Evolutionary conservation across 352 stramenopile genomes (phyloP), one percentile per base, ranked within the genome.

Genomic region (Blastocystis sp.): DNA sequence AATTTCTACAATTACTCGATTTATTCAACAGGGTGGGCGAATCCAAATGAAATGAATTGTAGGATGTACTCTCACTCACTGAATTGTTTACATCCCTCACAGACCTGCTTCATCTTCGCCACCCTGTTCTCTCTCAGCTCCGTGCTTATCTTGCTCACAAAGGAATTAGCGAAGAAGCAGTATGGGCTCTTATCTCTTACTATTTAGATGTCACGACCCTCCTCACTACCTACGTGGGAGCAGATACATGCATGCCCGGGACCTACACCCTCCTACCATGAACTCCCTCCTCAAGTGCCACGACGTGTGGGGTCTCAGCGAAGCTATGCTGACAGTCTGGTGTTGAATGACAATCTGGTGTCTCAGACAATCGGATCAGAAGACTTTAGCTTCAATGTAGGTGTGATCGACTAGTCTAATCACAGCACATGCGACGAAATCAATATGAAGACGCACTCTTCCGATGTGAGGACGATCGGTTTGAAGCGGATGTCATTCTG

Each of bases 361-460:
- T 98, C 94, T 44, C 93, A 99, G 11, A 97, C 97, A 27, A 97
- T 98, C 22, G 97, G 97, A 24, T 98, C 94, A 91, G 97, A 99
- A 91, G 97, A 99, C 89, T 98, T 98, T 88, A 98, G 94, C n/a
- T 97, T 96, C 90, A 97, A 96, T 40, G 87, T 76, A n/a, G 13
- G 44, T 4, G 15, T 24, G 1, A 24, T n/a, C 7, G 4, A 17
- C 3, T 5, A 17, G 44, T 13, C 35, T 11, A 24, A 24, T 24
- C 94, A 75, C 91, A 94, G 92, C 97, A 98, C 90, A 98, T 99
- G 95, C 95, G 97, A 48, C 97, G 98, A 87, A 99, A 99, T 90
- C 95, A 98, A 84, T 98, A 98, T 90, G 97, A 99, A 90, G 97
- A 99, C 90, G 94, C 95, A 6, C 91, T 99, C 0, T 99, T 99